A percentile compares a stretch with the other conserved stretches of the same genome.
These are phyloP conservation scores for Penicillium brasilianum DNA, from an alignment of 2,329 filamentous ascomycete species.

Conservation along the genomic window DNA sequence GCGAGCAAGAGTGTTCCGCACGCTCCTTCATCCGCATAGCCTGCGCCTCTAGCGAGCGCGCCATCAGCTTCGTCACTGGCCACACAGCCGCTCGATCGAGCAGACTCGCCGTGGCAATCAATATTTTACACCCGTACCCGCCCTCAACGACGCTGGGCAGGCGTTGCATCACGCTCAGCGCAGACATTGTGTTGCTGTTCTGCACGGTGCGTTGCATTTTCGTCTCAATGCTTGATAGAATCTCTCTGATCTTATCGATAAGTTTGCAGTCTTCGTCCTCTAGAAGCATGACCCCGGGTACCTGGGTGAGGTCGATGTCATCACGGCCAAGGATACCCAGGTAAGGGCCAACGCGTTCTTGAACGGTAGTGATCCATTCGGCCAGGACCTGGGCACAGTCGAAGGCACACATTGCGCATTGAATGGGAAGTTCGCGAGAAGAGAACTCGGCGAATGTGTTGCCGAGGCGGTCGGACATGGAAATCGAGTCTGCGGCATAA, in stretches of 20 bases:
- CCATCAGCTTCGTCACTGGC: conserved; percentile 80
- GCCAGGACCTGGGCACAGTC: conserved; percentile 93
- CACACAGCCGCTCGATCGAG: conserved; percentile 88
- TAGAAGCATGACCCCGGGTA: conserved; percentile 85
- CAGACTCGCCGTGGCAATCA: conserved; percentile 83
- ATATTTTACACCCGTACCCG: conserved; percentile 82
- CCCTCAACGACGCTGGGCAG: conserved; percentile 66
- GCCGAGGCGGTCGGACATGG: conserved; percentile 84
- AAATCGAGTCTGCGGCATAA: conserved; percentile 89
- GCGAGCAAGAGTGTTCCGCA: conserved; percentile 44
- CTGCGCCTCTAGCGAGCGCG: conserved; percentile 67
- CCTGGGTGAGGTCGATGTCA: conserved; percentile 75
- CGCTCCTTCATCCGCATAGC: conserved; percentile 67
- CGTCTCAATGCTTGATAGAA: conserved; percentile 75
- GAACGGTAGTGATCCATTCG: conserved; percentile 91
- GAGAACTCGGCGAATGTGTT: conserved; percentile 84
- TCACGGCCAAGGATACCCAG: conserved; percentile 85
- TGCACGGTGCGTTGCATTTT: conserved; percentile 72
- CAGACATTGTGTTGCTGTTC: conserved; percentile 58
- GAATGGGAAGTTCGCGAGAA: conserved; percentile 83
- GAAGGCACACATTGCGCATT: conserved; percentile 89
- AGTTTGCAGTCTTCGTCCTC: conserved; percentile 91
- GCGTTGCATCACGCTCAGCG: conserved; percentile 56
- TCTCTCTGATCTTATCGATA: conserved; percentile 78
- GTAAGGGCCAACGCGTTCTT: conserved; percentile 90